phyloP scores from a whole-genome alignment of 1,284 basidiomycete genomes.

The Ustanciosporium gigantosporum region DNA sequence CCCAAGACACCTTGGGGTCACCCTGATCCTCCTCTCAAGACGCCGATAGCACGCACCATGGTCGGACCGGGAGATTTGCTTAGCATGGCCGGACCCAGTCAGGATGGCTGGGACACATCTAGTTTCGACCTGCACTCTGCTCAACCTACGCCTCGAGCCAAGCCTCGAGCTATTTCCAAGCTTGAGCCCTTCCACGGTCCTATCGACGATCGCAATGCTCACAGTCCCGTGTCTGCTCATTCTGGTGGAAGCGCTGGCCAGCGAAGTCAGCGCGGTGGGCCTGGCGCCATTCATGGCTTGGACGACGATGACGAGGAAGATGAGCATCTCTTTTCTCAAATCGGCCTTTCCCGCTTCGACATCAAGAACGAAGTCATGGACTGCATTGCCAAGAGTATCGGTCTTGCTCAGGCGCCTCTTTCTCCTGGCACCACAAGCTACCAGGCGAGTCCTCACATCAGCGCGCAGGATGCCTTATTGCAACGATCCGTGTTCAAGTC shows the following conservation, averaged over 20 bases:
- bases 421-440: constrained; percentile 56
- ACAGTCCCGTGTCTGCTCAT: constrained; percentile 3
- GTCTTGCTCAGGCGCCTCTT: constrained; percentile 75
- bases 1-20: constrained; percentile 50
- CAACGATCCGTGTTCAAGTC: constrained; percentile 67
- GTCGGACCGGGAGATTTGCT: constrained; percentile 65
- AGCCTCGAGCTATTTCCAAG: constrained; percentile 23
- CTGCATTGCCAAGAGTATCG: constrained; percentile 95
- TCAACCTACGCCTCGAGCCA: constrained; percentile 30
- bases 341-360: constrained; percentile 72
- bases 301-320: constrained; percentile 5
- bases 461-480: constrained; percentile 30
- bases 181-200: constrained; percentile 34
- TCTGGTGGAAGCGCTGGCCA: background rate
- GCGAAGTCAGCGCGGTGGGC: background rate
- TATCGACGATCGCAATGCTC: constrained; percentile 10
- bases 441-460: constrained; percentile 55
- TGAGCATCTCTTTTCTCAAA: constrained; percentile 19
- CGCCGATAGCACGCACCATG: constrained; percentile 43
- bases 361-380: constrained; percentile 92
- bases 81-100: constrained; percentile 63
- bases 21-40: constrained; percentile 52
- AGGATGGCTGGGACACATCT: constrained; percentile 21
- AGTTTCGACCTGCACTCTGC: constrained; percentile 27
- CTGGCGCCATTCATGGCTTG: background rate